Percentiles rank a stretch among this genome's conserved stretches.
phyloP scores from a whole-genome alignment of 192 early-diverging fungal species.

The Umbelopsis sp. region DNA sequence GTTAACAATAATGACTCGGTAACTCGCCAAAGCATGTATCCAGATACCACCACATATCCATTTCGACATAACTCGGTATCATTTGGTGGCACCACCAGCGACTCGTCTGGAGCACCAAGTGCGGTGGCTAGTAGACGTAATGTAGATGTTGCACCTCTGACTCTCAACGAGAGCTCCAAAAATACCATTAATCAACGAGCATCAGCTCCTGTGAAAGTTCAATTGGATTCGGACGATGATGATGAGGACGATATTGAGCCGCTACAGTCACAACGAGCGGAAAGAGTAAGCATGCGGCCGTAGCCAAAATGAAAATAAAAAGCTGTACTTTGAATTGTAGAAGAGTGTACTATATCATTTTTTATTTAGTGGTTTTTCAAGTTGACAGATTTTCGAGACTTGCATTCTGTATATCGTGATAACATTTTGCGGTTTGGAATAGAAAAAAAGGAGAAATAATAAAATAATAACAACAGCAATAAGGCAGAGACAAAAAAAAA shows the following conservation, averaged over 20 bases:
- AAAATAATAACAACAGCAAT: too few species aligned
- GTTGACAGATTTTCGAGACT: too few species aligned
- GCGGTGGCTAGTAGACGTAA: not conserved
- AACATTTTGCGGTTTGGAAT: too few species aligned
- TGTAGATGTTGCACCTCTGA: not conserved
- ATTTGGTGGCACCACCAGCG: slow-evolving; percentile 15
- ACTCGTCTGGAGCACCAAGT: slow-evolving; percentile 7
- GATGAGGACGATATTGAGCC: not conserved
- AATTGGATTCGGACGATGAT: not conserved
- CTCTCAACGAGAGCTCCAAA: not conserved
- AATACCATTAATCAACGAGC: not conserved
- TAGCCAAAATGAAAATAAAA: not conserved
- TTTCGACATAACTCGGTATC: slow-evolving; percentile 1
- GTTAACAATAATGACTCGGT: not conserved
- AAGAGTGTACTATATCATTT: too few species aligned
- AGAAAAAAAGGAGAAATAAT: too few species aligned
- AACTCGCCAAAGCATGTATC: not conserved
- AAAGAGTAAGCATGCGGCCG: not conserved
- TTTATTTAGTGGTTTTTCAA: too few species aligned
- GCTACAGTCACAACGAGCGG: not conserved
- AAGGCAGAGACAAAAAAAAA: too few species aligned
- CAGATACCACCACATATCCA: not conserved
- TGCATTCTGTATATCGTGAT: too few species aligned
- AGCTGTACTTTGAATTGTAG: too few species aligned
- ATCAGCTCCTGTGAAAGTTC: not conserved